Evolutionary conservation across 1,284 basidiomycete species (phyloP).

Genomic region (Grifola frondosa): DNA sequence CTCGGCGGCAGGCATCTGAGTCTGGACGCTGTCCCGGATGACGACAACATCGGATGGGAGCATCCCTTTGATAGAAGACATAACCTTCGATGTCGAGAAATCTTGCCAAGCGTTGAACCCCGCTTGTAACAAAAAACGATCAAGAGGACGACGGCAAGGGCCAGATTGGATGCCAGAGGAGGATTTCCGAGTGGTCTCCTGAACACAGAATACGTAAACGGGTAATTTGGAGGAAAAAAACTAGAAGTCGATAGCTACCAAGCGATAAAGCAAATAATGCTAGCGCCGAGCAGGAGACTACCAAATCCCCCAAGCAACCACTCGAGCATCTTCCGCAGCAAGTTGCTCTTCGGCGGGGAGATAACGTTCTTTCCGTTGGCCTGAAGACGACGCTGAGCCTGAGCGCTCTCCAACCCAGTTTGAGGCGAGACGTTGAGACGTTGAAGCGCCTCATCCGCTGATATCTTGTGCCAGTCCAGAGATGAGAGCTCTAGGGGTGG

Average conservation of each 20-base stretch:
- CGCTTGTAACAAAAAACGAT: slow-evolving; percentile 49
- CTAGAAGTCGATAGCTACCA: slow-evolving; percentile 33
- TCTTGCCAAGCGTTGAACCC: slow-evolving; percentile 56
- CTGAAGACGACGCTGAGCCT: slow-evolving; percentile 43
- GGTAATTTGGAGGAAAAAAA: slow-evolving; percentile 5
- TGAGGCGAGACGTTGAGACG: slow-evolving; percentile 41
- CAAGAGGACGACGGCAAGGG: slow-evolving; percentile 45
- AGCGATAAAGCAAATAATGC: slow-evolving; percentile 47
- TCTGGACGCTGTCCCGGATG: slow-evolving; percentile 39
- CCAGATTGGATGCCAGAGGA: slow-evolving; percentile 44
- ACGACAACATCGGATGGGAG: slow-evolving; percentile 46
- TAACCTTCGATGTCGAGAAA: slow-evolving; percentile 42
- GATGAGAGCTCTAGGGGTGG: slow-evolving; percentile 33
- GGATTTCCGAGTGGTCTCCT: slow-evolving; percentile 57
- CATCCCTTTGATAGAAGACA: slow-evolving; percentile 50
- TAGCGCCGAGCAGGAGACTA: slow-evolving; percentile 52
- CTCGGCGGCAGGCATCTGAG: slow-evolving; percentile 34
- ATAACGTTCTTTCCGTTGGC: slow-evolving; percentile 48
- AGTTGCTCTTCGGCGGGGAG: slow-evolving; percentile 42
- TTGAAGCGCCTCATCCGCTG: slow-evolving; percentile 39
- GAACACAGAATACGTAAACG: slow-evolving; percentile 2
- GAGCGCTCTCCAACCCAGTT: slow-evolving; percentile 42
- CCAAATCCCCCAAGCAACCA: slow-evolving; percentile 57
- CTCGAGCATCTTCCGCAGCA: slow-evolving; percentile 44
- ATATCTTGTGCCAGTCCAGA: slow-evolving; percentile 53